Conservation (phyloP, 768 basidiomycete species). For the Boletus pseudopeckii region DNA sequence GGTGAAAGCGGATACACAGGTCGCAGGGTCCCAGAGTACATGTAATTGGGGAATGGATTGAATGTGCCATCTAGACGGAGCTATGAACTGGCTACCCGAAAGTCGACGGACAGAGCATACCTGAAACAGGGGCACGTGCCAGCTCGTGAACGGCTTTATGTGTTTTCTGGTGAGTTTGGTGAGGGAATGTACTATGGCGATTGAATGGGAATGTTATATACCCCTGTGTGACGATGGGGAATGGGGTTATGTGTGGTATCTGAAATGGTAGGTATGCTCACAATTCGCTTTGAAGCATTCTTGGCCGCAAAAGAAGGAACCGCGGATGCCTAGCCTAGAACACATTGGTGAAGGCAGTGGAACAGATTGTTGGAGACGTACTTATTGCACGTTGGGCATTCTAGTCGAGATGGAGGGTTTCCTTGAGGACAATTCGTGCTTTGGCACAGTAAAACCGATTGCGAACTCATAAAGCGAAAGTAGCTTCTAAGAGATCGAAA, state of each 20-base stretch:
- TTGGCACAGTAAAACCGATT: constrained; percentile 52
- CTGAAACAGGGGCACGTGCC: constrained; percentile 33
- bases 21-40: constrained; percentile 75
- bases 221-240: constrained; percentile 19
- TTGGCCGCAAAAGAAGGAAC: constrained; percentile 91
- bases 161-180: constrained; percentile 53
- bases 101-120: constrained; percentile 2
- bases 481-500: background rate
- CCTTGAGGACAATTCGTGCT: constrained; percentile 71
- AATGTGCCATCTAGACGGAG: constrained; percentile 60
- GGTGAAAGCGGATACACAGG: constrained; percentile 88
- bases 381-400: constrained; percentile 95
- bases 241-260: background rate
- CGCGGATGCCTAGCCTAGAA: constrained; percentile 69
- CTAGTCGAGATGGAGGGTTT: constrained; percentile 79
- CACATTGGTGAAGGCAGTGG: constrained; percentile 8
- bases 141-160: constrained; percentile 78
- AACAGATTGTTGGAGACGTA: constrained; percentile 34
- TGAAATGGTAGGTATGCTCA: constrained; percentile 40
- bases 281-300: constrained; percentile 96
- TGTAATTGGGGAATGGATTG: constrained; percentile 73
- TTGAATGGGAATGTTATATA: constrained; percentile 6
- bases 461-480: constrained; percentile 35
- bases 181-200: background rate
- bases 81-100: background rate